These are phyloP conservation scores for Avena sativa DNA, from an alignment of 176 grass and related monocot species.

Conservation along the genomic window DNA sequence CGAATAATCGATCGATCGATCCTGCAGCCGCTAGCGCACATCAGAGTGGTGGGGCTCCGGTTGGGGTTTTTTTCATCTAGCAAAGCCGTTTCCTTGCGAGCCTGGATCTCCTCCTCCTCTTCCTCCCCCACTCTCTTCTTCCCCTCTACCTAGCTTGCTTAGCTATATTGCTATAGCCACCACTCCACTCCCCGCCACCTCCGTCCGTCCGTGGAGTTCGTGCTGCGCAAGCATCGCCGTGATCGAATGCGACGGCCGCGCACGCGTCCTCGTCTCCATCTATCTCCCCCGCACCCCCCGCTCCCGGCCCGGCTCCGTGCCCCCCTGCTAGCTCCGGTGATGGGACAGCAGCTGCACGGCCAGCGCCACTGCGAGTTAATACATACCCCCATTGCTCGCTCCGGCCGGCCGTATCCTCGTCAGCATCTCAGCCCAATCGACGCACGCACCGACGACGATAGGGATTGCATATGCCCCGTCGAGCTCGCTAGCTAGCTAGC, in stretches of 20 bases:
- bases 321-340: not conserved
- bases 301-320: slow-evolving; percentile 3
- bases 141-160: not conserved
- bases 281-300: slow-evolving; percentile 31
- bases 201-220: slow-evolving; percentile 11
- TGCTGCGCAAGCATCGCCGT: slow-evolving; percentile 48
- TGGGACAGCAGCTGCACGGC: not conserved
- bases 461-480: not conserved
- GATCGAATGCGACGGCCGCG: slow-evolving; percentile 37
- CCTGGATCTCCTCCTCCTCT: slow-evolving; percentile 45
- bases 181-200: not conserved
- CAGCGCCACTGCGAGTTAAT: not conserved
- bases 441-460: not conserved
- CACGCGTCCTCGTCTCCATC: slow-evolving; percentile 28
- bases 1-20: not conserved
- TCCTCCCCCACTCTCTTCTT: not conserved
- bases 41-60: slow-evolving; percentile 22
- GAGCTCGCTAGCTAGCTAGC: not conserved
- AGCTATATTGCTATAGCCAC: not conserved
- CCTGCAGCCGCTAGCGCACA: not conserved
- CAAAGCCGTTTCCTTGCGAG: slow-evolving; percentile 53
- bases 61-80: slow-evolving; percentile 26
- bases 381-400: not conserved
- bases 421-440: not conserved
- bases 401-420: not conserved